Percentiles rank a stretch among this genome's conserved stretches.
phyloP scores from a whole-genome alignment of 495 filamentous ascomycete species.

The Apodospora peruviana region DNA sequence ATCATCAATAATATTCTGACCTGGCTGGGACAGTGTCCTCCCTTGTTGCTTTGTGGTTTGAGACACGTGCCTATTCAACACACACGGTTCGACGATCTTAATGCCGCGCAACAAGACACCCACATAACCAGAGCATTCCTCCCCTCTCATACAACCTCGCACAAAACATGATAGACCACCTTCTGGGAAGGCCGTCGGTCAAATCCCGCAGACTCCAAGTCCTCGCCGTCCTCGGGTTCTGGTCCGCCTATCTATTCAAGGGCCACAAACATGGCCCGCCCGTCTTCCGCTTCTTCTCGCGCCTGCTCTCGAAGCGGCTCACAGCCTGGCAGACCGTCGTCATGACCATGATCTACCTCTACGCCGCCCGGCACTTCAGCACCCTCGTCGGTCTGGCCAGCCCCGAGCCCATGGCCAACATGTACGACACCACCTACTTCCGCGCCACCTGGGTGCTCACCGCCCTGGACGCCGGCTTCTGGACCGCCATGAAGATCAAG shows the following conservation, averaged over 20 bases:
- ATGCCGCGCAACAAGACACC: too few species aligned
- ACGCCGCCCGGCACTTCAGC: slow-evolving; percentile 84
- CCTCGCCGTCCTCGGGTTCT: slow-evolving; percentile 82
- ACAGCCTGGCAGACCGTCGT: slow-evolving; percentile 88
- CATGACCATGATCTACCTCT: slow-evolving; percentile 84
- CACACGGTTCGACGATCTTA: too few species aligned
- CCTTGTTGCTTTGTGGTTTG: too few species aligned
- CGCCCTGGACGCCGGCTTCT: slow-evolving; percentile 91
- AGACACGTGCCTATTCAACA: too few species aligned
- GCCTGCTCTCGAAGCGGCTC: slow-evolving; percentile 55
- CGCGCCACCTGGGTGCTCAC: slow-evolving; percentile 97
- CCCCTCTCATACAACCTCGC: neutral
- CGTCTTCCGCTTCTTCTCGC: slow-evolving; percentile 64
- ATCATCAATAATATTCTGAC: too few species aligned
- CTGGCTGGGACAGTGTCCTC: too few species aligned
- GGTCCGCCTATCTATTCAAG: slow-evolving; percentile 75
- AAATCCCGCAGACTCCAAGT: slow-evolving; percentile 92
- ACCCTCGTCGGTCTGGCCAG: slow-evolving; percentile 87
- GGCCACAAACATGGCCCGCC: slow-evolving; percentile 87
- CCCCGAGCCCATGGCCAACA: slow-evolving; percentile 88
- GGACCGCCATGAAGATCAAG: slow-evolving; percentile 92
- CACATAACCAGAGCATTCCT: too few species aligned
- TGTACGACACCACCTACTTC: slow-evolving; percentile 93
- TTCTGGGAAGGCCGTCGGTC: slow-evolving; percentile 83
- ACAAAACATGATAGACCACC: slow-evolving; percentile 63